These are phyloP conservation scores for Smittium mucronatum DNA, from an alignment of 371 early-diverging fungal genomes.

Conservation along the genomic window DNA sequence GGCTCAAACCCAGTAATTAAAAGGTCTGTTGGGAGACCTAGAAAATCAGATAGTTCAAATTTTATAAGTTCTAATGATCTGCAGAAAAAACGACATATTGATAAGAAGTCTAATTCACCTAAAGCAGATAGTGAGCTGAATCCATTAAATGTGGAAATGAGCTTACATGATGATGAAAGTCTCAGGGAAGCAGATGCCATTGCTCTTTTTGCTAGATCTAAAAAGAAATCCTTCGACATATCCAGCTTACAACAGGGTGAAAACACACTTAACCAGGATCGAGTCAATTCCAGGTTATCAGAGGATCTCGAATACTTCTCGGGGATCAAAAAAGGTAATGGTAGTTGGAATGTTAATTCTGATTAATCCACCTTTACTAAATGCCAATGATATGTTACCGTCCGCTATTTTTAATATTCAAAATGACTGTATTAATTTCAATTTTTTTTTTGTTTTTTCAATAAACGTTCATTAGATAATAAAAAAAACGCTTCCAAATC, in stretches of 20 bases:
- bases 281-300: neutral
- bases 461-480: neutral
- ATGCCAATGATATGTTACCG: neutral
- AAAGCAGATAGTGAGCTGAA: neutral
- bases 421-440: neutral
- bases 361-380: neutral
- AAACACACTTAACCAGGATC: neutral
- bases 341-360: neutral
- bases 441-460: neutral
- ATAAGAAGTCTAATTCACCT: neutral
- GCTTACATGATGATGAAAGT: neutral
- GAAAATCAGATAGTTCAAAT: neutral
- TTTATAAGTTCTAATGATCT: no score
- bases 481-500: neutral
- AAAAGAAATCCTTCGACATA: neutral
- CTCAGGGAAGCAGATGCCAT: neutral
- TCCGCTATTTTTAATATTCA: neutral
- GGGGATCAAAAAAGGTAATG: neutral
- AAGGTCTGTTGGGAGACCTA: neutral
- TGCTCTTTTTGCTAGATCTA: neutral
- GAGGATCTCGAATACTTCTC: neutral
- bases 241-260: neutral
- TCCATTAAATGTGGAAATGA: neutral
- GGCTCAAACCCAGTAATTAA: neutral
- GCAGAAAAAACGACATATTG: neutral